Percentiles rank a stretch among this genome's conserved stretches.
Conservation (phyloP, 495 filamentous ascomycete genomes). For the Staphylotrichum longicolle region DNA sequence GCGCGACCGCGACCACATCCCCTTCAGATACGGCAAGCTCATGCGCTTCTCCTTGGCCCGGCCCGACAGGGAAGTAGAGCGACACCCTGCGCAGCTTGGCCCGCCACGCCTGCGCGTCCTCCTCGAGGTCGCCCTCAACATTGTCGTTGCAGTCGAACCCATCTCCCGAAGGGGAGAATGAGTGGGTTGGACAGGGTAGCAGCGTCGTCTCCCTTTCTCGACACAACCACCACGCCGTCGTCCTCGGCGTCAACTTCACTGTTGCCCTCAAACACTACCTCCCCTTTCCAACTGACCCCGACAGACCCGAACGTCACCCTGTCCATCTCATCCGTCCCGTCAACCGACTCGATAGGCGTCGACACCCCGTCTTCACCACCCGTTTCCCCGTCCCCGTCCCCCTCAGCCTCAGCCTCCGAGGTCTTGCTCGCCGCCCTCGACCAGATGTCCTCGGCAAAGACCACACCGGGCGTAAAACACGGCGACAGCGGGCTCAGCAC, state of each 20-base stretch:
- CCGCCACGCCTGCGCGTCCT: conserved; percentile 7
- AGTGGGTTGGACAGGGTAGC: too few relatives aligned
- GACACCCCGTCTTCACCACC: background rate
- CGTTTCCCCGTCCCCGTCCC: background rate
- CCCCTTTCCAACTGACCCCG: too few relatives aligned
- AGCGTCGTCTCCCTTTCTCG: background rate
- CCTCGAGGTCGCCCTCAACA: background rate
- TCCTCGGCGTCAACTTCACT: too few relatives aligned
- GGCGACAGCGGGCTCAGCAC: conserved; percentile 21
- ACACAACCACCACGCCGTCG: too few relatives aligned
- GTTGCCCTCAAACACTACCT: too few relatives aligned
- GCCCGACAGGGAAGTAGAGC: conserved; percentile 8
- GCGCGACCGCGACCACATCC: conserved; percentile 23
- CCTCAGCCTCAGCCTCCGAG: background rate
- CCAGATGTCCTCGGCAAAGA: conserved; percentile 25
- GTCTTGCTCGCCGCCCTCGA: background rate
- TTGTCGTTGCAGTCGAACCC: too few relatives aligned
- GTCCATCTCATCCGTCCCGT: background rate
- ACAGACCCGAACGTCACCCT: too few relatives aligned
- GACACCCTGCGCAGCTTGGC: conserved; percentile 9
- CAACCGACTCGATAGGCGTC: background rate
- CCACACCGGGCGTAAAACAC: conserved; percentile 12
- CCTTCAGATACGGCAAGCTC: conserved; percentile 34
- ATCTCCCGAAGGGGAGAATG: too few relatives aligned
- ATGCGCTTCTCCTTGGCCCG: conserved; percentile 28